Evolutionary conservation across 495 filamentous ascomycete genomes (phyloP), one percentile per base, ranked within the genome.

Genomic region (Pyrenopolyporus hunteri): DNA sequence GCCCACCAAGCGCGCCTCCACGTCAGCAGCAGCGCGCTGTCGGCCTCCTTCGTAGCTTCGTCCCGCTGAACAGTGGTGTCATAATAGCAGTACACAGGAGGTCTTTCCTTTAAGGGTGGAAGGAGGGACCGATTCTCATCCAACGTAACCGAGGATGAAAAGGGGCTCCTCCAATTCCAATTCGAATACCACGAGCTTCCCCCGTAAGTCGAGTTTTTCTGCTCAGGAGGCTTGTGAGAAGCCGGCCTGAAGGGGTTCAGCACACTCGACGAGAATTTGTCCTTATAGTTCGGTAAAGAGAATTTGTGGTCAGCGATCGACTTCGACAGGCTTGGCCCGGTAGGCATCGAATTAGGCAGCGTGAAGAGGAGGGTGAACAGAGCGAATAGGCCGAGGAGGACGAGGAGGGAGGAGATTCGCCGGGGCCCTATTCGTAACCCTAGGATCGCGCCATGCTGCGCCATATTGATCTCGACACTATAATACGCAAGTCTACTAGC

Each of bases 1-100:
- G 92, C 92, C 86, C 89, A 97, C 90, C 92, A 97, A 6, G 93
- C 94, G 46, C 92, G 81, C 50, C 92, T 83, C 94, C 94, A 98
- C 49, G 89, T 84, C 48, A 95, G 81, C 31, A 98, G 77, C 39
- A 98, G 75, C 64, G 87, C 83, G 62, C 86, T 86, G 68, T 98
- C 90, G 3, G 90, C 88, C 25, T 86, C 82, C 57, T 84, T 82
- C 32, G 79, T 78, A 9, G 79, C 78, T 47, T 81, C 78, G 36
- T 85, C 84, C 61, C 85, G 83, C 59, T 88, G 81, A 49, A 81
- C 69, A 5, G 81, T 85, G 16, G 83, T 75, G 62, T 97, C 91
- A 69, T 96, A 96, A 73, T 91, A 98, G 46, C 93, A 96, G 73
- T 97, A 98, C 37, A 98, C 85, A n/a, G 86, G 83, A 13, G 89